phyloP scores from a whole-genome alignment of 2,329 filamentous ascomycete species.

The Alternaria dauci region DNA sequence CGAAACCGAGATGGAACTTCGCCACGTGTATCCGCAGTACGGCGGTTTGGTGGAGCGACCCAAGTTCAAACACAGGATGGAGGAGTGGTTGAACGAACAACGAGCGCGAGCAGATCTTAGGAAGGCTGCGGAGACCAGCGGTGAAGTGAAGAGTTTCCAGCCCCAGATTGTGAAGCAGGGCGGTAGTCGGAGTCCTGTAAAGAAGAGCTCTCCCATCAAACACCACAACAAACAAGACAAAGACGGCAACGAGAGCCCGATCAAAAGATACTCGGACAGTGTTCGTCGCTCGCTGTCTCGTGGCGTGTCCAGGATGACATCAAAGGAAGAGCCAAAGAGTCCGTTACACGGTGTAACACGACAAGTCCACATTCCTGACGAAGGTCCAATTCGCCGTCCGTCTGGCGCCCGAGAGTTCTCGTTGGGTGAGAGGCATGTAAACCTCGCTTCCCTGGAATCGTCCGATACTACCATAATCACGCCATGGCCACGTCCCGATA shows the following conservation, averaged over 20 bases:
- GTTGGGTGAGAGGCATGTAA: neutral
- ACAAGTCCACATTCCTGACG: constrained; percentile 22
- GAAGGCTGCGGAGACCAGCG: constrained; percentile 19
- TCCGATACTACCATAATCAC: constrained; percentile 7
- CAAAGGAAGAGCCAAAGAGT: constrained; percentile 28
- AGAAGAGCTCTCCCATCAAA: neutral
- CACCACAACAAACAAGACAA: neutral
- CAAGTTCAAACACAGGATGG: constrained; percentile 37
- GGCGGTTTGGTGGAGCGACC: constrained; percentile 44
- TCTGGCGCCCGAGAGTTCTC: neutral
- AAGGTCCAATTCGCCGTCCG: neutral
- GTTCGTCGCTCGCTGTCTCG: constrained; percentile 30
- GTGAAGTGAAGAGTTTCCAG: constrained; percentile 16
- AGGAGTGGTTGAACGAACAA: constrained; percentile 41
- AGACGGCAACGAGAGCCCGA: constrained; percentile 20
- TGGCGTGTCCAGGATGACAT: constrained; percentile 9
- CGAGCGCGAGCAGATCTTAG: constrained; percentile 27
- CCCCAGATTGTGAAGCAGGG: constrained; percentile 12
- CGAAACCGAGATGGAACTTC: constrained; percentile 40
- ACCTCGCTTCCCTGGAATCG: constrained; percentile 1
- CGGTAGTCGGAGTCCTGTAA: neutral
- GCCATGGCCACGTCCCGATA: constrained; percentile 14
- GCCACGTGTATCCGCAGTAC: constrained; percentile 40
- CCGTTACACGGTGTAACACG: constrained; percentile 34
- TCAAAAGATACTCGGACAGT: constrained; percentile 31